phyloP scores from a whole-genome alignment of 73 alveolate genomes.

The Stentor coeruleus region DNA sequence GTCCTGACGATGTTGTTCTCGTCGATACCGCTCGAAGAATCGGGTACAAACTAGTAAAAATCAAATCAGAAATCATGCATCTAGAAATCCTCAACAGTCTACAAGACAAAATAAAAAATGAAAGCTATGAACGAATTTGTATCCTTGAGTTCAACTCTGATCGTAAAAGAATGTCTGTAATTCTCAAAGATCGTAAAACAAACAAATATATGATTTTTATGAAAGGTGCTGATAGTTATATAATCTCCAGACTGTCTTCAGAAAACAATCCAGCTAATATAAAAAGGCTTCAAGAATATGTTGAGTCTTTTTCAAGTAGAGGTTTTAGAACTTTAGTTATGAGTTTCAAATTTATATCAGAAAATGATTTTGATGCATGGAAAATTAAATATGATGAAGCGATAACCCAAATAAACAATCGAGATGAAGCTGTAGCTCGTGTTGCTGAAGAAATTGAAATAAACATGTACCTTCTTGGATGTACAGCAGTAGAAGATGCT shows the following conservation, averaged over 20 bases:
- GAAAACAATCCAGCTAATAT: constrained; percentile 38
- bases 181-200: constrained; percentile 72
- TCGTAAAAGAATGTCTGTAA: constrained; percentile 90
- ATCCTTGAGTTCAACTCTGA: constrained; percentile 86
- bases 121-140: constrained; percentile 62
- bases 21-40: constrained; percentile 86
- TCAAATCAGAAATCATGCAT: not conserved
- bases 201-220: constrained; percentile 42
- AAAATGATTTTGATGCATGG: constrained; percentile 76
- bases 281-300: constrained; percentile 42
- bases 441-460: constrained; percentile 85
- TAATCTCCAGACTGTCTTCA: constrained; percentile 38
- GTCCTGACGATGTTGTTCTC: constrained; percentile 88
- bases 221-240: constrained; percentile 79
- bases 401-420: constrained; percentile 75
- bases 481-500: constrained; percentile 97
- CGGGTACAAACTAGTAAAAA: constrained; percentile 61
- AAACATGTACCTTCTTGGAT: constrained; percentile 84
- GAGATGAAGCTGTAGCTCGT: constrained; percentile 63
- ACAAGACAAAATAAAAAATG: constrained; percentile 16
- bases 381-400: constrained; percentile 41
- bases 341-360: constrained; percentile 82
- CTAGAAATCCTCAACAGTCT: not conserved
- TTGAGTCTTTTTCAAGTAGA: constrained; percentile 51
- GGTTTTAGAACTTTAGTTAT: constrained; percentile 87